Evolutionary conservation across 179 eudicot species (phyloP).

Genomic region (Heliamphora pulchella): DNA sequence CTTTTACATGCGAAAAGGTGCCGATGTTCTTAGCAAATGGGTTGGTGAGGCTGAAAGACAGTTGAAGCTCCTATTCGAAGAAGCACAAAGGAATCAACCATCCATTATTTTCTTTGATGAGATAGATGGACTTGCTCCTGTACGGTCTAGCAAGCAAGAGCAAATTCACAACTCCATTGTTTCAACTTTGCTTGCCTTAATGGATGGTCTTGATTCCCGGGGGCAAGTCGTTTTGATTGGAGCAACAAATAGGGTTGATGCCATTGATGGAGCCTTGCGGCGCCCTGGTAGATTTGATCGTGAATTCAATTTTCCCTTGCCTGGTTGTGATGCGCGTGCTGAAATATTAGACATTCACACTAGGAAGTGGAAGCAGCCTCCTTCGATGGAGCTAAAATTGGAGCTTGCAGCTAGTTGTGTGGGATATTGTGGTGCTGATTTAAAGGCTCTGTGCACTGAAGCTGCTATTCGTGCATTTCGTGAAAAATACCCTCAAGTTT

Average conservation of each 20-base stretch:
- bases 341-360: constrained; percentile 95
- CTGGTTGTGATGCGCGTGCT: constrained; percentile 96
- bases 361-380: constrained; percentile 96
- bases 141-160: constrained; percentile 98
- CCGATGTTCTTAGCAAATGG: constrained; percentile 99
- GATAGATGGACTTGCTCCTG: constrained; percentile 99
- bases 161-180: constrained; percentile 99
- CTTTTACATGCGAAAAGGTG: constrained; percentile 98
- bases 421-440: constrained; percentile 99
- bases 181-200: constrained; percentile 92
- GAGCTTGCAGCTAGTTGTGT: constrained; percentile 99
- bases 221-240: constrained; percentile 99
- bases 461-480: constrained; percentile 99
- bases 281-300: constrained; percentile 99
- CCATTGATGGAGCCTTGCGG: constrained; percentile 97
- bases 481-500: constrained; percentile 97
- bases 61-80: constrained; percentile 87
- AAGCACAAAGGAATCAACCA: constrained; percentile 97
- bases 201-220: constrained; percentile 99
- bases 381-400: constrained; percentile 58
- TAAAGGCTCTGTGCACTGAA: constrained; percentile 97
- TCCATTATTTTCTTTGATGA: constrained; percentile 97
- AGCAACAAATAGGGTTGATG: constrained; percentile 95
- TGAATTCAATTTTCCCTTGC: constrained; percentile 90
- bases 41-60: constrained; percentile 99